A percentile compares a stretch with the other conserved stretches of the same genome.
Conservation (phyloP, 2,329 filamentous ascomycete genomes). For the Septoria petroselini region DNA sequence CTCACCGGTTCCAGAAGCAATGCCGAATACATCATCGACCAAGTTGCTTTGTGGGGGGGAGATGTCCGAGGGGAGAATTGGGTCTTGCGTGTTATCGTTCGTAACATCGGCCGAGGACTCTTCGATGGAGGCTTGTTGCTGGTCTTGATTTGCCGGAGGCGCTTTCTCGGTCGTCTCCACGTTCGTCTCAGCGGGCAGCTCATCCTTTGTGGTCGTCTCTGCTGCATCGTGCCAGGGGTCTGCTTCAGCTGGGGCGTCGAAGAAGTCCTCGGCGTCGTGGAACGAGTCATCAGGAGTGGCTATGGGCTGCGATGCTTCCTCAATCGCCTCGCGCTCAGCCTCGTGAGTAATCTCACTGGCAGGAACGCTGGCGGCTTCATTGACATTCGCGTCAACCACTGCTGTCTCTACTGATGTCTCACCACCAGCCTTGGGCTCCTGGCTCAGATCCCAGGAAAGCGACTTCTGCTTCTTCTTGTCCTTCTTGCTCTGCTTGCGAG, state of each 20-base stretch:
- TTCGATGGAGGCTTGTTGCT: background rate
- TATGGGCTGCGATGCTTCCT: constrained; percentile 5
- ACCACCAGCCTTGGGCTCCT: background rate
- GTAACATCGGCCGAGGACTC: constrained; percentile 6
- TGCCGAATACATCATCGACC: constrained; percentile 18
- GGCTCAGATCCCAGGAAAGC: constrained; percentile 1
- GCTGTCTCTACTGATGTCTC: constrained; percentile 1
- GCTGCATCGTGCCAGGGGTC: constrained; percentile 15
- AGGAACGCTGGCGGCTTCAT: constrained; percentile 1
- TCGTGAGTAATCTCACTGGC: constrained; percentile 3
- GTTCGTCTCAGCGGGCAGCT: background rate
- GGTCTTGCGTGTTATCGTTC: constrained; percentile 1
- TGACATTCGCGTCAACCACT: background rate
- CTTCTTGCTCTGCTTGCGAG: constrained; percentile 28
- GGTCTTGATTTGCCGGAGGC: background rate
- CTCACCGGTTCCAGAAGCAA: constrained; percentile 9
- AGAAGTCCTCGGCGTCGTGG: constrained; percentile 18
- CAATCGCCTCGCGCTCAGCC: constrained; percentile 6
- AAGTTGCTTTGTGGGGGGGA: constrained; percentile 7
- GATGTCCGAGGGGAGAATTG: background rate
- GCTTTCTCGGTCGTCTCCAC: background rate
- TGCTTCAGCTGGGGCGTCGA: constrained; percentile 1
- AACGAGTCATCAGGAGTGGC: constrained; percentile 18
- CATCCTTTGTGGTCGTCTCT: background rate
- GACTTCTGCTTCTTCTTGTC: constrained; percentile 25